Conservation (phyloP, 129 eudicot species). For the Flaveria bidentis region DNA sequence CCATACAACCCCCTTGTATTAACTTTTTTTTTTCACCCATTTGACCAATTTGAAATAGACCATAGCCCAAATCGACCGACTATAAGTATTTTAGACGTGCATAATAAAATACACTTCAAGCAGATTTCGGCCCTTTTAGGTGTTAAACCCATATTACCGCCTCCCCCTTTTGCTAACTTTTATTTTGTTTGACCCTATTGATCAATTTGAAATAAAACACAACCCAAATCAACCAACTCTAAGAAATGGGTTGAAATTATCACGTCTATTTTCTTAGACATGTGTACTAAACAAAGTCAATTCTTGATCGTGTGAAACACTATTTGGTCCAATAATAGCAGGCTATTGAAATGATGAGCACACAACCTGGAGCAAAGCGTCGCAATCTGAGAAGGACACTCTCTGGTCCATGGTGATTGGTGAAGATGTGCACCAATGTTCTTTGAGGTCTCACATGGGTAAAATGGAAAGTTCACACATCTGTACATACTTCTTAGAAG, state of each 20-base stretch:
- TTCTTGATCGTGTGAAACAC: not conserved
- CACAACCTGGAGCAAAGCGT: slow-evolving; percentile 54
- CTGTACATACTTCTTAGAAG: slow-evolving; percentile 37
- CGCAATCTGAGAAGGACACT: slow-evolving; percentile 70
- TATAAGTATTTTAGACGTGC: no score
- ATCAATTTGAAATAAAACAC: not conserved
- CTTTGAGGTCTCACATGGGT: not conserved
- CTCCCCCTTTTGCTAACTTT: not conserved
- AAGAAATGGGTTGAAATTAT: not conserved
- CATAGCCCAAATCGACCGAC: no score
- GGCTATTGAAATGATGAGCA: slow-evolving; percentile 75
- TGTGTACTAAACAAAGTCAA: not conserved
- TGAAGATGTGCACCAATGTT: slow-evolving; percentile 27
- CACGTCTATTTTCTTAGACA: not conserved
- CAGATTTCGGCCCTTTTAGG: not conserved
- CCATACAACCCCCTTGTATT: no score
- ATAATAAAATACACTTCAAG: not conserved
- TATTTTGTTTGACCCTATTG: not conserved
- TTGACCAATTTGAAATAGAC: no score
- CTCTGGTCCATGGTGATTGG: slow-evolving; percentile 97
- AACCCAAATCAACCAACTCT: not conserved
- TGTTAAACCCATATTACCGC: no score
- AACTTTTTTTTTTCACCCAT: no score
- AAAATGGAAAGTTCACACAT: not conserved
- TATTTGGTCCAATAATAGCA: slow-evolving; percentile 18